A percentile compares a stretch with the other conserved stretches of the same genome.
Evolutionary conservation across 2,329 filamentous ascomycete species (phyloP).

Genomic region (Penicillium sp.): DNA sequence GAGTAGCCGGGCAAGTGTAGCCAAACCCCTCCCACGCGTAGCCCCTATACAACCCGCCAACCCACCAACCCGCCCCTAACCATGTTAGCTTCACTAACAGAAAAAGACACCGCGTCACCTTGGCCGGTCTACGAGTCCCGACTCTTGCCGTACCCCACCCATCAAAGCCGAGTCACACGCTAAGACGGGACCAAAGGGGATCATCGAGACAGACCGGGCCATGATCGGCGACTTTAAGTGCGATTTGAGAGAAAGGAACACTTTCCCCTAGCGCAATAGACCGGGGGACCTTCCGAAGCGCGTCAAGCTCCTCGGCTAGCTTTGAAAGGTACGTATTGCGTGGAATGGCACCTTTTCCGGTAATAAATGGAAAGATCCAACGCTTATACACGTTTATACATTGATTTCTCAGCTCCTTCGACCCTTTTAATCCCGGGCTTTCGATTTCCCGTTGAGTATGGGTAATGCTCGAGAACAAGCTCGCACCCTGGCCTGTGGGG

Average conservation of each 20-base stretch:
- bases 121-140: background rate
- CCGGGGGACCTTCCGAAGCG: background rate
- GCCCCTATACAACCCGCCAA: background rate
- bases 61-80: background rate
- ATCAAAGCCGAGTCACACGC: slow-evolving; percentile 18
- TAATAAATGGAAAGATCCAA: background rate
- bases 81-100: background rate
- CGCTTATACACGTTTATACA: too few relatives aligned
- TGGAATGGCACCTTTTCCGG: too few relatives aligned
- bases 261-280: slow-evolving; percentile 1
- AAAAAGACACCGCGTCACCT: background rate
- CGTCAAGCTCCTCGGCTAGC: background rate
- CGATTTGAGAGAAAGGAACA: slow-evolving; percentile 6
- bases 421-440: too few relatives aligned
- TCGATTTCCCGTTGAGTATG: too few relatives aligned
- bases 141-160: slow-evolving; percentile 18
- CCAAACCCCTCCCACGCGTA: background rate
- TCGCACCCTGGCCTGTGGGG: background rate
- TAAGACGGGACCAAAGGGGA: slow-evolving; percentile 11
- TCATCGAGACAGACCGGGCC: slow-evolving; percentile 7
- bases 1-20: background rate
- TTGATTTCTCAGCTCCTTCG: too few relatives aligned
- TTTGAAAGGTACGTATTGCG: background rate
- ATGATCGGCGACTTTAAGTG: slow-evolving; percentile 9
- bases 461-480: too few relatives aligned